phyloP scores from a whole-genome alignment of 1,284 basidiomycete genomes.

The Ganoderma sinense region DNA sequence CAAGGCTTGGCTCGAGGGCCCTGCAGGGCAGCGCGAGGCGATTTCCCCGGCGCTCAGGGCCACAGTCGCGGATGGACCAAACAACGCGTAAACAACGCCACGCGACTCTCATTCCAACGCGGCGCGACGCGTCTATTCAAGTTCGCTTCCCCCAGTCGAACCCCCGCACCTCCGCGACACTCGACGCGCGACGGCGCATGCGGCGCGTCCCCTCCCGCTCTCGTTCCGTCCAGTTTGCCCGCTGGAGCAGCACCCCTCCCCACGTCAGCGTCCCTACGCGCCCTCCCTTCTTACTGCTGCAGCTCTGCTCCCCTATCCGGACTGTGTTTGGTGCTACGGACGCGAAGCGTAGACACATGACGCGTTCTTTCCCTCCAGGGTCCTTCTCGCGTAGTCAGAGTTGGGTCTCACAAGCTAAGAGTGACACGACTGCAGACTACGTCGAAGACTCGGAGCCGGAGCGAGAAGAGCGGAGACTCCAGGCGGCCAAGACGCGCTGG shows the following conservation, averaged over 20 bases:
- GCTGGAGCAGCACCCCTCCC: neutral
- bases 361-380: constrained; percentile 4
- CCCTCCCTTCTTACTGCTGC: neutral
- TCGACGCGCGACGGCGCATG: constrained; percentile 16
- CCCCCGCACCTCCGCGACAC: neutral
- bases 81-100: constrained; percentile 31
- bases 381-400: constrained; percentile 23
- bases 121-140: constrained; percentile 30
- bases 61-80: constrained; percentile 19
- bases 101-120: constrained; percentile 17
- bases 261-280: neutral
- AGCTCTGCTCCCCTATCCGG: constrained; percentile 1
- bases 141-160: neutral
- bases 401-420: constrained; percentile 14
- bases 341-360: constrained; percentile 6
- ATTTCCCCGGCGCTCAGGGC: constrained; percentile 6
- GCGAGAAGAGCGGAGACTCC: constrained; percentile 53
- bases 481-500: constrained; percentile 28
- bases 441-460: constrained; percentile 78
- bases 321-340: neutral
- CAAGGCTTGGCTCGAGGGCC: neutral
- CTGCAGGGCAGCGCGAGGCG: constrained; percentile 18
- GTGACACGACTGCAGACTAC: constrained; percentile 44
- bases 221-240: neutral
- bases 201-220: constrained; percentile 11